phyloP scores from a whole-genome alignment of 1,139 yeast species.

The Blastobotrys persicus region DNA sequence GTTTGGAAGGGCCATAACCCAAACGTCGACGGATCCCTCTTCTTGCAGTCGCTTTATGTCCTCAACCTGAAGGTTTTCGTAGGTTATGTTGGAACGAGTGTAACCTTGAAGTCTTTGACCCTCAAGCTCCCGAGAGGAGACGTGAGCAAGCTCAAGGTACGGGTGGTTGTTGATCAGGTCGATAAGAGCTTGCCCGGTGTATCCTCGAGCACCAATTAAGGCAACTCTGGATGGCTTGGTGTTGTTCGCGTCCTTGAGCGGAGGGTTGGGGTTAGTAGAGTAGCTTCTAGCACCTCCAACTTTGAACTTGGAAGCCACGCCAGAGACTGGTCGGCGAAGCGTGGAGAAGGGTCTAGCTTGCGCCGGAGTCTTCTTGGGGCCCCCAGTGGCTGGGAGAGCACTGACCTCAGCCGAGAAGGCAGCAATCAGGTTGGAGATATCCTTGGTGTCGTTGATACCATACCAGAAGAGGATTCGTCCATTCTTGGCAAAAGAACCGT shows the following conservation, averaged over 20 bases:
- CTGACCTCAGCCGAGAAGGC: slow-evolving; percentile 44
- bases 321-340: slow-evolving; percentile 22
- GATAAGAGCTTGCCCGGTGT: slow-evolving; percentile 91
- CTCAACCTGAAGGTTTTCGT: slow-evolving; percentile 83
- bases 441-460: slow-evolving; percentile 66
- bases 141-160: slow-evolving; percentile 81
- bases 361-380: slow-evolving; percentile 38
- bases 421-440: slow-evolving; percentile 63
- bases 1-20: slow-evolving; percentile 99
- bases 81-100: slow-evolving; percentile 72
- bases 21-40: slow-evolving; percentile 77
- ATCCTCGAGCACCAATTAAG: slow-evolving; percentile 97
- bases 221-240: slow-evolving; percentile 70
- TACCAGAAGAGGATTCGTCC: slow-evolving; percentile 95
- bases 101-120: slow-evolving; percentile 88
- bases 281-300: slow-evolving; percentile 18
- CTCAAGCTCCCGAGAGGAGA: slow-evolving; percentile 89
- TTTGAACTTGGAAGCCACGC: background rate
- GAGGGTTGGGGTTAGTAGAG: slow-evolving; percentile 69
- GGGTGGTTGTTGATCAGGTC: slow-evolving; percentile 85
- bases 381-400: slow-evolving; percentile 21
- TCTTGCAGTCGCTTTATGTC: slow-evolving; percentile 79
- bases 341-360: slow-evolving; percentile 32
- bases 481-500: slow-evolving; percentile 87
- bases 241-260: slow-evolving; percentile 60